Percentiles rank a stretch among this genome's conserved stretches.
These are phyloP conservation scores for Furcasterigmium sp. DNA, from an alignment of 2,329 filamentous ascomycete genomes.

Conservation along the genomic window DNA sequence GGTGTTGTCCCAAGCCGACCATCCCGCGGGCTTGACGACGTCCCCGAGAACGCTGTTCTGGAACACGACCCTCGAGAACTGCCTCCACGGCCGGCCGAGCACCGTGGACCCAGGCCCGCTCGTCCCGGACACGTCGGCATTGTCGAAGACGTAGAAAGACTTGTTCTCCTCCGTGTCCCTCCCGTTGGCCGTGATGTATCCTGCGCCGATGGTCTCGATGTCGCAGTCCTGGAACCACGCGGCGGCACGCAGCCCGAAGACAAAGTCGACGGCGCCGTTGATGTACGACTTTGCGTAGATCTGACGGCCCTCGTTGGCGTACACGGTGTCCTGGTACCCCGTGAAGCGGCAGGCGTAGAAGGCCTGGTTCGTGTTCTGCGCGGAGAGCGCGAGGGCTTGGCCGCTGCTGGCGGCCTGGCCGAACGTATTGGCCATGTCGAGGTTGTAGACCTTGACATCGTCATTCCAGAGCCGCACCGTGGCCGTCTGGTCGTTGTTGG, in stretches of 20 bases:
- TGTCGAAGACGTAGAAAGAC: conserved; percentile 40
- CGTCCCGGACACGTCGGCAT: conserved; percentile 31
- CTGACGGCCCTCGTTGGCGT: conserved; percentile 45
- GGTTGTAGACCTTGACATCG: conserved; percentile 47
- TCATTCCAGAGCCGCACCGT: conserved; percentile 42
- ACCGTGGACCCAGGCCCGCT: conserved; percentile 32
- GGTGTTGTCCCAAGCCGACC: conserved; percentile 36
- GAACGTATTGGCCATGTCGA: conserved; percentile 31
- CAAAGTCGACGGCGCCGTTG: conserved; percentile 52
- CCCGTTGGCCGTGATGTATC: conserved; percentile 42
- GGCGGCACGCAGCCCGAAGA: conserved; percentile 49
- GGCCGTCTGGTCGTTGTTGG: conserved; percentile 37
- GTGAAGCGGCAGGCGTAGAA: conserved; percentile 44
- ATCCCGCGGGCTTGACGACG: conserved; percentile 46
- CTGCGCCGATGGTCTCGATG: conserved; percentile 38
- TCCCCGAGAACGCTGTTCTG: conserved; percentile 39
- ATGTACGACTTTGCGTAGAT: conserved; percentile 50
- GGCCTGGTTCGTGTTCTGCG: conserved; percentile 30
- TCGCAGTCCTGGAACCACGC: conserved; percentile 50
- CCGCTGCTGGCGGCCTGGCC: conserved; percentile 26
- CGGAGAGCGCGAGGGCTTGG: conserved; percentile 47
- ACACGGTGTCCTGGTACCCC: conserved; percentile 54
- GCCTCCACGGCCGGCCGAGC: conserved; percentile 48
- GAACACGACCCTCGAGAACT: conserved; percentile 44
- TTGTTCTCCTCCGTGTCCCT: conserved; percentile 33